Evolutionary conservation across 1,139 yeast species (phyloP), one percentile per base, ranked within the genome.

Genomic region (Geotrichum cucujoidarum): DNA sequence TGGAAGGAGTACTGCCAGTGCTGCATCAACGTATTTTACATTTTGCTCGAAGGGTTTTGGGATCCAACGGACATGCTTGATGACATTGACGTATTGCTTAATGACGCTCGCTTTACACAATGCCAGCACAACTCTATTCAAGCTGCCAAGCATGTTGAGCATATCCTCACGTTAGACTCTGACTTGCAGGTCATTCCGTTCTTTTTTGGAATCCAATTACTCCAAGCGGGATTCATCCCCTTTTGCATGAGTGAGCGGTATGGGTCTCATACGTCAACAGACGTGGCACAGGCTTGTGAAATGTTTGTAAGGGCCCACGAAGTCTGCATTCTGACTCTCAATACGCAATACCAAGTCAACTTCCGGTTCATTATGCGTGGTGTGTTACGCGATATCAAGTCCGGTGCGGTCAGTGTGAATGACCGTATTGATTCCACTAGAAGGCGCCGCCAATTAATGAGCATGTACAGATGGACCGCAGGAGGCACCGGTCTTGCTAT

Each of bases 401-500:
- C 47, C 8, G 54, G 50, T 8, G 46, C 51, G 17, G 58, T 53
- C 33, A 38, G 48, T 36, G 54, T 45, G 30, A 45, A 48, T 47
- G 45, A 43, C 34, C 33, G 51, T 31, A 47, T 54, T 22, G 57
- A 53, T 48, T 59, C 57, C 40, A 60, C 59, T 36, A 50, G 53
- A 18, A 50, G 64, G 29, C 55, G 65, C 22, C 55, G 62, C 36
- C 65, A 62, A 36, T 53, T 61, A 4, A 51, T 62, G 54, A 57
- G 62, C 37, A 49, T 62, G 47, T 62, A 62, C 50, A 43, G 65
- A 32, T 62, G 66, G 66, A 50, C 50, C 35, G 54, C 61, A 1
- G 66, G 65, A 2, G 66, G 66, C 13, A 60, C 58, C 18, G 66
- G 66, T 1, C 51, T 62, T 18, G 66, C 65, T 16, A 62, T 60